phyloP scores from a whole-genome alignment of 805 yeast genomes.

The Ogataea methylovora region DNA sequence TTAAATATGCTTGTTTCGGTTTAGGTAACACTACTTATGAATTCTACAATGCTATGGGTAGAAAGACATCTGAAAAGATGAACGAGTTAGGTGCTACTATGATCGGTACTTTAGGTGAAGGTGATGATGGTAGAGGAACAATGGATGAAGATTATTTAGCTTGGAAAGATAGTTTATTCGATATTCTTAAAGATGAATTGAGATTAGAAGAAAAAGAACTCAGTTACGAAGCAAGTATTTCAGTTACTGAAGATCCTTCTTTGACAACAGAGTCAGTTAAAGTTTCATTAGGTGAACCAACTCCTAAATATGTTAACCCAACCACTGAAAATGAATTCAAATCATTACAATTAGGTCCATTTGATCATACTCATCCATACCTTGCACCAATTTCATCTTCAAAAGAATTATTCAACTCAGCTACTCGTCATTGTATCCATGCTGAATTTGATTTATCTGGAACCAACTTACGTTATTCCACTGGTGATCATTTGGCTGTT shows the following conservation, averaged over 20 bases:
- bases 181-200: slow-evolving; percentile 53
- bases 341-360: slow-evolving; percentile 56
- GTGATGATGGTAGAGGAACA: slow-evolving; percentile 93
- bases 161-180: slow-evolving; percentile 82
- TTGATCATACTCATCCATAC: slow-evolving; percentile 74
- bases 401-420: slow-evolving; percentile 62
- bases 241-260: slow-evolving; percentile 30
- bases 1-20: slow-evolving; percentile 76
- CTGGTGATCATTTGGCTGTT: slow-evolving; percentile 94
- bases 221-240: slow-evolving; percentile 64
- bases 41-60: slow-evolving; percentile 78
- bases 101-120: slow-evolving; percentile 77
- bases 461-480: slow-evolving; percentile 72
- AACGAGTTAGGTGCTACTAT: slow-evolving; percentile 64
- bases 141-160: slow-evolving; percentile 91
- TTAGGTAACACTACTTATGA: slow-evolving; percentile 94
- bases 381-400: slow-evolving; percentile 58
- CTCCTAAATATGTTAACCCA: slow-evolving; percentile 36
- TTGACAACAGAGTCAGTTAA: slow-evolving; percentile 22
- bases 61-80: slow-evolving; percentile 43
- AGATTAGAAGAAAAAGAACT: slow-evolving; percentile 75
- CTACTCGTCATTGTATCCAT: slow-evolving; percentile 77
- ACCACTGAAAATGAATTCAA: slow-evolving; percentile 22
- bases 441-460: slow-evolving; percentile 77
- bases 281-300: slow-evolving; percentile 82